Conservation (phyloP, 139 green algal species). For the Tetradesmus obliquus region DNA sequence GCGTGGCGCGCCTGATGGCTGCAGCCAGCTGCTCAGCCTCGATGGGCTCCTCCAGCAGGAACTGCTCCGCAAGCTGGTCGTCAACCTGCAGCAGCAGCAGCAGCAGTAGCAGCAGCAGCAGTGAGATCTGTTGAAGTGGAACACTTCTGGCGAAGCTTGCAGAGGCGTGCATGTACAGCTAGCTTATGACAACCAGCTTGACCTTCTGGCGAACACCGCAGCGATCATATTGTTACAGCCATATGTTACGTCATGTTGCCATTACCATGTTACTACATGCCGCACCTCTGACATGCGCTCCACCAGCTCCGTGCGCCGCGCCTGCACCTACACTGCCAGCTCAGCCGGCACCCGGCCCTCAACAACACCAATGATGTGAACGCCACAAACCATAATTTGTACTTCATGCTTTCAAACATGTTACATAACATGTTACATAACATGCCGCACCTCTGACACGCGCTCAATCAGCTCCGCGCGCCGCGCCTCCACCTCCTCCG, state of each 20-base stretch:
- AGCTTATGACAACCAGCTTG: too few relatives aligned
- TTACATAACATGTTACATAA: neutral
- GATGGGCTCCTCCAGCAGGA: slow-evolving; percentile 88
- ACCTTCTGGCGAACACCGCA: too few relatives aligned
- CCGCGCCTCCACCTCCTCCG: slow-evolving; percentile 64
- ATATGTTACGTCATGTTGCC: neutral
- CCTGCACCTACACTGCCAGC: slow-evolving; percentile 70
- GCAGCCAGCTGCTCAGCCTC: slow-evolving; percentile 71
- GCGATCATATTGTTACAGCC: too few relatives aligned
- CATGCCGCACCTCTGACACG: slow-evolving; percentile 60
- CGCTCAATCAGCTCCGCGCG: slow-evolving; percentile 82
- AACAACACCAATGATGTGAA: neutral
- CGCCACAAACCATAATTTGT: too few relatives aligned
- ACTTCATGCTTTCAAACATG: neutral
- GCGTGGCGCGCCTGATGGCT: slow-evolving; percentile 82
- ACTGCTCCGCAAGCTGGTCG: slow-evolving; percentile 93
- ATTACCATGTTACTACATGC: neutral
- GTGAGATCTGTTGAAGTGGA: neutral
- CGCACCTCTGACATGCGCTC: slow-evolving; percentile 70
- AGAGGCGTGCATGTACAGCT: too few relatives aligned
- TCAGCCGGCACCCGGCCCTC: slow-evolving; percentile 81
- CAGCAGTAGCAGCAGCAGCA: neutral
- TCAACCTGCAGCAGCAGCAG: slow-evolving; percentile 79
- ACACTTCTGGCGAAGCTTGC: too few relatives aligned
- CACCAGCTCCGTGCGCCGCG: slow-evolving; percentile 75